Conservation (phyloP, 306 rosid genomes). For the Erythrophleum fordii region DNA sequence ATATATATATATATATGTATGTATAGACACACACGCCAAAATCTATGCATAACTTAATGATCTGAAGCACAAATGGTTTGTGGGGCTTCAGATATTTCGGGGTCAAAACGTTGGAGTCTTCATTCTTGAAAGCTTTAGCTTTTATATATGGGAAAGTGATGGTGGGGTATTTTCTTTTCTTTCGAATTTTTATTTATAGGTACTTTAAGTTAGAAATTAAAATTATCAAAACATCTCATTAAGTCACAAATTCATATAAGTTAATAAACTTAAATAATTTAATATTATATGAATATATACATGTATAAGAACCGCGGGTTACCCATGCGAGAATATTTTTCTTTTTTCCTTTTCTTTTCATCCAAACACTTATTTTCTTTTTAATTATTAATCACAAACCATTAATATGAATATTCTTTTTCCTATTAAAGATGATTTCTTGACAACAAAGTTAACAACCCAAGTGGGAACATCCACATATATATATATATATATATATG, state of each 20-base stretch:
- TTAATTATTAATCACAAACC: too few species aligned
- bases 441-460: slow-evolving; percentile 1
- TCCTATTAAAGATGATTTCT: background rate
- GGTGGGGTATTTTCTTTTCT: background rate
- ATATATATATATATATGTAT: too few species aligned
- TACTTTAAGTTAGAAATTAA: too few species aligned
- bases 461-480: slow-evolving; percentile 13
- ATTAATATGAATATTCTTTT: too few species aligned
- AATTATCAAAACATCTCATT: too few species aligned
- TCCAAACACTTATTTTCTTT: too few species aligned
- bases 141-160: slow-evolving; percentile 49
- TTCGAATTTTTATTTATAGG: background rate
- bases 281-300: too few species aligned
- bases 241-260: too few species aligned
- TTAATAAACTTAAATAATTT: too few species aligned
- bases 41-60: background rate
- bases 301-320: background rate
- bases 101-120: slow-evolving; percentile 36
- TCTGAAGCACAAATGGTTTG: background rate
- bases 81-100: slow-evolving; percentile 45
- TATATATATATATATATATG: background rate
- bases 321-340: too few species aligned
- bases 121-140: slow-evolving; percentile 3
- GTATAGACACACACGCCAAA: too few species aligned
- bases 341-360: too few species aligned